A percentile compares a stretch with the other conserved stretches of the same genome.
Evolutionary conservation across 371 early-diverging fungal genomes (phyloP).

Genomic region (Neoconidiobolus thromboides): DNA sequence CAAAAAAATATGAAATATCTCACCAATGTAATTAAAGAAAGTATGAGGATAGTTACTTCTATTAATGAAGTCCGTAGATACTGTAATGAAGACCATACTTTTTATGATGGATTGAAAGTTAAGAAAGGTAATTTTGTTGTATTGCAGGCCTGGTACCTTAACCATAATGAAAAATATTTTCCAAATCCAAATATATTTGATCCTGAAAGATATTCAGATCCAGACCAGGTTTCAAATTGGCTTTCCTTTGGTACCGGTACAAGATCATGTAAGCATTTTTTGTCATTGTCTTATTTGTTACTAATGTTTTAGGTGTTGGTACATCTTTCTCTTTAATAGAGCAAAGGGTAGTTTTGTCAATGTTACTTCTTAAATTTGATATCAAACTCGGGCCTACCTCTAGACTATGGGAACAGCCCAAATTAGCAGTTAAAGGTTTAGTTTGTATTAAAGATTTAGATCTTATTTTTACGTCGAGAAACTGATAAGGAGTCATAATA

Average conservation of each 20-base stretch:
- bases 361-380: constrained; percentile 18
- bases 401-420: background rate
- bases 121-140: background rate
- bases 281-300: background rate
- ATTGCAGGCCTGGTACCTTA: background rate
- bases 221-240: background rate
- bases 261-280: background rate
- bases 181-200: constrained; percentile 1
- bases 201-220: background rate
- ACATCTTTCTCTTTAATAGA: constrained; percentile 31
- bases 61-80: background rate
- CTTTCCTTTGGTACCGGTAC: background rate
- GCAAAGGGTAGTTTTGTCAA: constrained; percentile 24
- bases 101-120: background rate
- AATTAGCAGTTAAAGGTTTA: no score
- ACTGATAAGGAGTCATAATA: no score
- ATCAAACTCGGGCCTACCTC: background rate
- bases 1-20: background rate
- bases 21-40: constrained; percentile 1
- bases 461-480: no score
- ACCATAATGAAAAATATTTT: background rate
- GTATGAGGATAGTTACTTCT: background rate
- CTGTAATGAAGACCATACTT: background rate
- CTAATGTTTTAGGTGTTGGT: constrained; percentile 14
- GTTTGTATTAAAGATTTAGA: no score